These are phyloP conservation scores for Trichosporon asahii DNA, from an alignment of 1,284 basidiomycete genomes.

Conservation along the genomic window DNA sequence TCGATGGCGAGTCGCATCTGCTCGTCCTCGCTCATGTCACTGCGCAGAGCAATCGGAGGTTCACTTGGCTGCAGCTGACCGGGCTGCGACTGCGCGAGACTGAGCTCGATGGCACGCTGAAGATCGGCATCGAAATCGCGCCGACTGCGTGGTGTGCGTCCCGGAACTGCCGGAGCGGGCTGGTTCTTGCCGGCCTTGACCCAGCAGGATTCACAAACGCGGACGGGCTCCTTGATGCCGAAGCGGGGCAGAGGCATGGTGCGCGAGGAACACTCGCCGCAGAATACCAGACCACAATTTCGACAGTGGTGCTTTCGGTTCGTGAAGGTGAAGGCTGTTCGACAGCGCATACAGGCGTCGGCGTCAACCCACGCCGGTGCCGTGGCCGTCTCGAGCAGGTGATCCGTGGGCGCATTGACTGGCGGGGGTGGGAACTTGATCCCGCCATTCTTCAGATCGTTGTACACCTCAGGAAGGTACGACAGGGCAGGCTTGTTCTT, in stretches of 20 bases:
- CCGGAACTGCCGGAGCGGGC: constrained; percentile 39
- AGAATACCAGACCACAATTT: constrained; percentile 96
- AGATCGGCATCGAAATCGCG: constrained; percentile 78
- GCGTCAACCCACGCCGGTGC: constrained; percentile 96
- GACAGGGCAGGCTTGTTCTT: constrained; percentile 71
- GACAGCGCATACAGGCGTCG: constrained; percentile 88
- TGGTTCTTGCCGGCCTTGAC: constrained; percentile 60
- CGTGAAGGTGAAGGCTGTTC: constrained; percentile 87
- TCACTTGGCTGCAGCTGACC: constrained; percentile 56
- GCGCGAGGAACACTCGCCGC: constrained; percentile 88
- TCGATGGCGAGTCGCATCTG: constrained; percentile 93
- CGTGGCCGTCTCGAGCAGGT: constrained; percentile 48
- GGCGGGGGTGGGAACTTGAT: constrained; percentile 50
- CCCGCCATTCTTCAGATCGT: constrained; percentile 72
- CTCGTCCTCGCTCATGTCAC: constrained; percentile 72
- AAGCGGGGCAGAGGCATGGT: constrained; percentile 83
- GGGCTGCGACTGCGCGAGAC: constrained; percentile 70
- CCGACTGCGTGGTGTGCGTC: constrained; percentile 36
- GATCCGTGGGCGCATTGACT: constrained; percentile 30
- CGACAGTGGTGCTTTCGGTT: constrained; percentile 98
- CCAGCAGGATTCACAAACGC: constrained; percentile 90
- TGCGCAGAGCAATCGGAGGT: constrained; percentile 59
- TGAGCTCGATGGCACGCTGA: constrained; percentile 88
- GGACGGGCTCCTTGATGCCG: constrained; percentile 87
- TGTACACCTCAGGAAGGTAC: constrained; percentile 77